Evolutionary conservation across 441 rosid genomes (phyloP), one percentile per base, ranked within the genome.

Genomic region (Bocquillonia castaneifolia): DNA sequence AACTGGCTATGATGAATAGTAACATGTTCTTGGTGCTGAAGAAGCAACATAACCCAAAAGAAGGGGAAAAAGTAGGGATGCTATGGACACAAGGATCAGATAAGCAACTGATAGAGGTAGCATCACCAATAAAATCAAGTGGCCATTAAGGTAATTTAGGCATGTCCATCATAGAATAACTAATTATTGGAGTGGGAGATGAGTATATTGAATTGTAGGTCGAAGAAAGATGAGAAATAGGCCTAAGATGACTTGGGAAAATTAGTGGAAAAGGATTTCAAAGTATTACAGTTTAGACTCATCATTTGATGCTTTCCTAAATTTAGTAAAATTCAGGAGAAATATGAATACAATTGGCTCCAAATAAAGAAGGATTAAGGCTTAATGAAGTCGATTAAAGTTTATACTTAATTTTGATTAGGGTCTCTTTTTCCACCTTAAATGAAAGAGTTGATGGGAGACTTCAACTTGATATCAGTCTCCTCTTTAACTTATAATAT

Each of bases 401-500:
- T 32, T 26, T 22, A 22, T 31, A 54, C 36, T 29, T 26, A 32
- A 1, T 52, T 20, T 8, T 26, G 51, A 22, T 45, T 3, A 2
- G 0, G 0, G 3, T n/a, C n/a, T 47, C 5, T 47, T 47, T 47
- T 2, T 36, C 63, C 22, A 18, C 5, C 8, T 40, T 40, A 12
- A 40, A 15, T 40, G 12, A 10, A 1, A 5, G 7, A 13, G 10
- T 59, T 6, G 45, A 36, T 12, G 8, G 59, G 8, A 50, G 18
- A 32, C 22, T 23, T 36, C 13, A 20, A 20, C 6, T 31, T 9
- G 47, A 34, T 7, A 50, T 47, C 25, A 22, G n/a, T n/a, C n/a
- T n/a, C 45, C 68, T 14, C 47, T 59, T 59, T 37, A 59, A 59
- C 47, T 22, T 51, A 51, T 17, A 22, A 64, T 22, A 64, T 50